Percentiles rank a stretch among this genome's conserved stretches.
These are phyloP conservation scores for Syncephalastrum monosporum DNA, from an alignment of 371 early-diverging fungal genomes.

Conservation along the genomic window DNA sequence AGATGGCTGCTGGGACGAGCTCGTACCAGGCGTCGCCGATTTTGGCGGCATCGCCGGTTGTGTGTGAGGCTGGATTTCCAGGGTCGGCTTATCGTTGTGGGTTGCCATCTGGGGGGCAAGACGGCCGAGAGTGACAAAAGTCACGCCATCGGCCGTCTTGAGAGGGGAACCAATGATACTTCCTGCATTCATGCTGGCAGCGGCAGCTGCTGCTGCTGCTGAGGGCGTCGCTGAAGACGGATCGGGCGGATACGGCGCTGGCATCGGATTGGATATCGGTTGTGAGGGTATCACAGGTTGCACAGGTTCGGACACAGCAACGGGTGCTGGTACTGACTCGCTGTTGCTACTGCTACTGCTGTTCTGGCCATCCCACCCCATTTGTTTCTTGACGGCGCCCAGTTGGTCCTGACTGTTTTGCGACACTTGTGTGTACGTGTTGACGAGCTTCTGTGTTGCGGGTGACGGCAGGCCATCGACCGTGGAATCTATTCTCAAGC, in stretches of 20 bases:
- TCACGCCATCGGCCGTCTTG: slow-evolving; percentile 44
- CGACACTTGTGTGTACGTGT: slow-evolving; percentile 12
- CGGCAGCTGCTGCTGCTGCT: slow-evolving; percentile 28
- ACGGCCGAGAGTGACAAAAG: slow-evolving; percentile 51
- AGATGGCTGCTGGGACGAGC: neutral
- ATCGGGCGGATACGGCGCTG: neutral
- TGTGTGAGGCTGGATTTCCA: slow-evolving; percentile 23
- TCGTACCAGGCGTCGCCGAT: neutral
- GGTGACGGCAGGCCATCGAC: neutral
- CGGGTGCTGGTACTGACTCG: no score
- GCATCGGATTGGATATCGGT: neutral
- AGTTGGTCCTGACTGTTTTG: slow-evolving; percentile 4
- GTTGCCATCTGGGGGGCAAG: slow-evolving; percentile 37
- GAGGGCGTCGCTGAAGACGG: neutral
- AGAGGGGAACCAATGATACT: slow-evolving; percentile 41
- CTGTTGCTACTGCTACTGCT: neutral
- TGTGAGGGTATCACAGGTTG: slow-evolving; percentile 2
- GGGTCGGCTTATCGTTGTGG: slow-evolving; percentile 33
- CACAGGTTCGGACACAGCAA: neutral
- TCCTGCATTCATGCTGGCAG: slow-evolving; percentile 49
- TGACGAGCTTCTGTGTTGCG: slow-evolving; percentile 13
- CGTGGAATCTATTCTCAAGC: neutral
- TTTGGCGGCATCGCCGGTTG: neutral
- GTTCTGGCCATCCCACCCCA: neutral
- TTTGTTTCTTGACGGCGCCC: slow-evolving; percentile 7